Evolutionary conservation across 441 rosid genomes (phyloP).

Genomic region (Macaranga tanarius): DNA sequence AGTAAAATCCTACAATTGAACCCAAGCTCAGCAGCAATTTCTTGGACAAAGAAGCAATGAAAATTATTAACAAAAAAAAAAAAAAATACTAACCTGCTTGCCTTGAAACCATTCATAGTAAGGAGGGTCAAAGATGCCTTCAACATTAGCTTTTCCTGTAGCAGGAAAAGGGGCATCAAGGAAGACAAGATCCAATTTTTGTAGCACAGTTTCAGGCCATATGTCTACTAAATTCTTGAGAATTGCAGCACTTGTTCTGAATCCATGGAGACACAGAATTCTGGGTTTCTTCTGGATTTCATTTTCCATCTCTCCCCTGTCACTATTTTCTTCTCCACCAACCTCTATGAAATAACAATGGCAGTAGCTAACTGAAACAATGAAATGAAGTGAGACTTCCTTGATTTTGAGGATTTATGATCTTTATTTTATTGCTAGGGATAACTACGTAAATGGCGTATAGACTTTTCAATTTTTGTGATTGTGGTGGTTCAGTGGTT

Average conservation of each 20-base stretch:
- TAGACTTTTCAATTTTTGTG: too few relatives aligned
- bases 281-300: conserved; percentile 35
- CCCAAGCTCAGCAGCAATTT: too few relatives aligned
- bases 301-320: conserved; percentile 10
- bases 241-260: conserved; percentile 56
- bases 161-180: conserved; percentile 52
- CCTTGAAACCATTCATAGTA: conserved; percentile 26
- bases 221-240: conserved; percentile 31
- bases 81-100: conserved; percentile 9
- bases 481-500: too few relatives aligned
- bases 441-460: too few relatives aligned
- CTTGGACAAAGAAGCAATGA: not conserved
- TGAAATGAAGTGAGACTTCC: too few relatives aligned
- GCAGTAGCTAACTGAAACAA: too few relatives aligned
- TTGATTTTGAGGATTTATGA: too few relatives aligned
- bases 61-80: not conserved
- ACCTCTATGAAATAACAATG: too few relatives aligned
- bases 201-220: conserved; percentile 42
- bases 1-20: conserved; percentile 39
- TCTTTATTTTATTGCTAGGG: too few relatives aligned
- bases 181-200: conserved; percentile 45
- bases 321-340: not conserved
- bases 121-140: conserved; percentile 30
- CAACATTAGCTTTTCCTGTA: conserved; percentile 24
- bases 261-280: conserved; percentile 63